These are phyloP conservation scores for Monilinia aucupariae DNA, from an alignment of 2,329 filamentous ascomycete genomes.

Conservation along the genomic window DNA sequence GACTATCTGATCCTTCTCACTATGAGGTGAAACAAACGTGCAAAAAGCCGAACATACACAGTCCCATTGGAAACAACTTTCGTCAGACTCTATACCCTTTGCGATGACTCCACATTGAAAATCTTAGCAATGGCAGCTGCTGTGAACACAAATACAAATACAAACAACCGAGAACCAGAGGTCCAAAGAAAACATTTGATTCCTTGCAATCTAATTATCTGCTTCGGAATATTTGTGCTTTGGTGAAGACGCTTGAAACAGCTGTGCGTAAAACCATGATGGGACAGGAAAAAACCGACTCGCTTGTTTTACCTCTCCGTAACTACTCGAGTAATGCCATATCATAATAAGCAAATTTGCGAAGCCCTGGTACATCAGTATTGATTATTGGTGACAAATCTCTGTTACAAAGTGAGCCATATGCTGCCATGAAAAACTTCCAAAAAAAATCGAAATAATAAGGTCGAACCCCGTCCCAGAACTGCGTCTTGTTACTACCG, in stretches of 20 bases:
- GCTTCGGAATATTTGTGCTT: constrained; percentile 2
- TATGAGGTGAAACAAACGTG: constrained; percentile 11
- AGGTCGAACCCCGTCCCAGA: neutral
- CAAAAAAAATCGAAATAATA: constrained; percentile 4
- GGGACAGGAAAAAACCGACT: neutral
- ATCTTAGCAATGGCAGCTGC: neutral
- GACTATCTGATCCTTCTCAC: neutral
- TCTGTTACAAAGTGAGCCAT: constrained; percentile 10
- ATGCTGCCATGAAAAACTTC: neutral
- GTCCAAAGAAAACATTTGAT: neutral
- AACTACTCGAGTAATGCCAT: neutral
- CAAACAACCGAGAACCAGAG: neutral
- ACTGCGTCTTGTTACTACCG: constrained; percentile 1
- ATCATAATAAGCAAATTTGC: neutral
- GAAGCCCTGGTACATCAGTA: neutral
- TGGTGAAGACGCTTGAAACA: constrained; percentile 9
- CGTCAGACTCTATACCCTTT: constrained; percentile 13
- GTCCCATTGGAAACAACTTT: constrained; percentile 13
- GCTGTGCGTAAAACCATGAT: constrained; percentile 1
- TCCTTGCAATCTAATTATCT: neutral
- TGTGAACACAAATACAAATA: neutral
- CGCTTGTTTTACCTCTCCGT: constrained; percentile 3
- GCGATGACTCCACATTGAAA: neutral
- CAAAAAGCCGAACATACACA: neutral
- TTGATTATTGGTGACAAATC: constrained; percentile 5